Evolutionary conservation across 805 yeast genomes (phyloP).

Genomic region (Barnettozyma botsteinii): DNA sequence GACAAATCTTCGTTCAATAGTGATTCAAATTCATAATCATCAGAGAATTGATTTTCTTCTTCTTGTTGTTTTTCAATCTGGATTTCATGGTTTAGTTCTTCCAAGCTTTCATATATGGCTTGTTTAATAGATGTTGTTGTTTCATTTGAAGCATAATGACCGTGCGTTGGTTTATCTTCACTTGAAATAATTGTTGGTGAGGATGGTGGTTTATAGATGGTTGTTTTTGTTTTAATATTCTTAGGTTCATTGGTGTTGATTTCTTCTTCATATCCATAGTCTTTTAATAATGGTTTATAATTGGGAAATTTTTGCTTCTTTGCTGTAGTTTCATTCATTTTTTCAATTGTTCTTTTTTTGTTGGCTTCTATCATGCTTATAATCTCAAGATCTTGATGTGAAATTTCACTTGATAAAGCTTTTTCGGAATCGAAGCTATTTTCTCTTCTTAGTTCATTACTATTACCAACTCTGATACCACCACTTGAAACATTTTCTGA

Average conservation of each 20-base stretch:
- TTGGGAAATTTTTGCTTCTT: background rate
- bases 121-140: slow-evolving; percentile 1
- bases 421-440: background rate
- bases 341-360: background rate
- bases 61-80: slow-evolving; percentile 8
- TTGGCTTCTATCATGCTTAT: background rate
- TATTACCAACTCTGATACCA: background rate
- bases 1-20: background rate
- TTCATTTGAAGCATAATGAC: background rate
- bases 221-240: background rate
- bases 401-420: background rate
- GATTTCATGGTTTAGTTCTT: slow-evolving; percentile 12
- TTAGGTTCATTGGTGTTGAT: background rate
- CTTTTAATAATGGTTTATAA: background rate
- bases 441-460: no score
- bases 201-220: background rate
- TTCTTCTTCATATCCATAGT: background rate
- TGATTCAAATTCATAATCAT: background rate
- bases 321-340: background rate
- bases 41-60: background rate
- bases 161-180: background rate
- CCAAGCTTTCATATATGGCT: slow-evolving; percentile 10
- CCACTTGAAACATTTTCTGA: background rate
- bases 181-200: background rate
- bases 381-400: background rate